phyloP scores from a whole-genome alignment of 495 filamentous ascomycete genomes.

The Penicillium arizonense region DNA sequence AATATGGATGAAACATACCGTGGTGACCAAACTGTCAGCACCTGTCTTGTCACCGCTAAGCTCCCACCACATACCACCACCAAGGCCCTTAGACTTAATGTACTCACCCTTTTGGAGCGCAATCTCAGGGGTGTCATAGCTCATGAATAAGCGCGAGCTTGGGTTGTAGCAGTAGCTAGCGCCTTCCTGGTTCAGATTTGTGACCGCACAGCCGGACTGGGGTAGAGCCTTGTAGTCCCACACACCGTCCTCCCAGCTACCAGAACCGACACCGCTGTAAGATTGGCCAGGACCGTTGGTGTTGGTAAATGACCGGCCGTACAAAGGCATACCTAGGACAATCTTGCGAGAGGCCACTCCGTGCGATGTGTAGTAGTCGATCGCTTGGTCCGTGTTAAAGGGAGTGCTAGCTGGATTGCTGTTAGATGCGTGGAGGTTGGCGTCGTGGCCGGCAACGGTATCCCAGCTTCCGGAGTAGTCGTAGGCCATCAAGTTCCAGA shows the following conservation, averaged over 20 bases:
- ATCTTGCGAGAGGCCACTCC: constrained; percentile 69
- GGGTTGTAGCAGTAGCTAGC: constrained; percentile 73
- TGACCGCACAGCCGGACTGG: constrained; percentile 24
- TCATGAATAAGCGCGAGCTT: constrained; percentile 58
- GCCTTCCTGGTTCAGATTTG: constrained; percentile 10
- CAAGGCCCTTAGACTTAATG: constrained; percentile 60
- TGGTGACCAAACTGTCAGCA: constrained; percentile 58
- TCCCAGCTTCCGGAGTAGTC: constrained; percentile 76
- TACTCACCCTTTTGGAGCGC: constrained; percentile 64
- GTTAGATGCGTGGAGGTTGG: constrained; percentile 64
- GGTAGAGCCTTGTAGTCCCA: constrained; percentile 74
- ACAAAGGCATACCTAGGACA: constrained; percentile 80
- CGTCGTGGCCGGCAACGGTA: constrained; percentile 63
- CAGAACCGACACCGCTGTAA: constrained; percentile 67
- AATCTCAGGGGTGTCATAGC: constrained; percentile 67
- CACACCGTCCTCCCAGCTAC: constrained; percentile 69
- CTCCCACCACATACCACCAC: constrained; percentile 93
- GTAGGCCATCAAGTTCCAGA: constrained; percentile 76
- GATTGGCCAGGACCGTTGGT: constrained; percentile 68
- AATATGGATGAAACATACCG: constrained; percentile 32
- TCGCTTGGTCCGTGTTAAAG: constrained; percentile 65
- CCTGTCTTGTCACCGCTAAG: constrained; percentile 66
- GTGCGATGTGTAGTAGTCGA: constrained; percentile 57
- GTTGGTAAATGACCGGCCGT: constrained; percentile 74
- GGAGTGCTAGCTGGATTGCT: constrained; percentile 59